Evolutionary conservation across 371 early-diverging fungal species (phyloP).

Genomic region (Sporodiniella umbellata): DNA sequence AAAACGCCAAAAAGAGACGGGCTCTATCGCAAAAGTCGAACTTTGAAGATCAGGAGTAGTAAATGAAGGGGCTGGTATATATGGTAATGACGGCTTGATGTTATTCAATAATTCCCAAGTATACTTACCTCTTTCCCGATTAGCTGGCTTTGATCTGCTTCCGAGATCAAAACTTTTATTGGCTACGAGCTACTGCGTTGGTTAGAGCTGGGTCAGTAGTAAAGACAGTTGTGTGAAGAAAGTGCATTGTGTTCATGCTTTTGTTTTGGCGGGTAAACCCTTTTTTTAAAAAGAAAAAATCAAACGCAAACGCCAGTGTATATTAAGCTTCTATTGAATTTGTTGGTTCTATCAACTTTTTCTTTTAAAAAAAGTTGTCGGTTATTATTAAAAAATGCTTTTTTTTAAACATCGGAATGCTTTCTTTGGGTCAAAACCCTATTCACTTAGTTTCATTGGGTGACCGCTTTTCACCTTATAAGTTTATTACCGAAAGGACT

Average conservation of each 20-base stretch:
- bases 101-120: too few species aligned
- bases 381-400: too few species aligned
- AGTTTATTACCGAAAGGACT: neutral
- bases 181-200: neutral
- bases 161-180: neutral
- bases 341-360: too few species aligned
- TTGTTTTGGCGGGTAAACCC: neutral
- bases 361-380: too few species aligned
- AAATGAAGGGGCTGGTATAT: neutral
- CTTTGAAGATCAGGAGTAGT: neutral
- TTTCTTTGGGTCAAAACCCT: neutral
- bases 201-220: neutral
- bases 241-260: neutral
- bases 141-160: neutral
- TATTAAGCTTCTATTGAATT: too few species aligned
- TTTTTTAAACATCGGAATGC: too few species aligned
- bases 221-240: neutral
- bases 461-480: neutral
- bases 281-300: too few species aligned
- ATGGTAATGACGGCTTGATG: too few species aligned
- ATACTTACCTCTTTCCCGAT: neutral
- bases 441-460: neutral
- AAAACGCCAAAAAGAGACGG: conserved; percentile 71
- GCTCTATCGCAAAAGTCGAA: neutral
- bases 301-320: too few species aligned